Base-by-base conservation (phyloP, 345 rosid genomes). In the Salix viminalis region DNA sequence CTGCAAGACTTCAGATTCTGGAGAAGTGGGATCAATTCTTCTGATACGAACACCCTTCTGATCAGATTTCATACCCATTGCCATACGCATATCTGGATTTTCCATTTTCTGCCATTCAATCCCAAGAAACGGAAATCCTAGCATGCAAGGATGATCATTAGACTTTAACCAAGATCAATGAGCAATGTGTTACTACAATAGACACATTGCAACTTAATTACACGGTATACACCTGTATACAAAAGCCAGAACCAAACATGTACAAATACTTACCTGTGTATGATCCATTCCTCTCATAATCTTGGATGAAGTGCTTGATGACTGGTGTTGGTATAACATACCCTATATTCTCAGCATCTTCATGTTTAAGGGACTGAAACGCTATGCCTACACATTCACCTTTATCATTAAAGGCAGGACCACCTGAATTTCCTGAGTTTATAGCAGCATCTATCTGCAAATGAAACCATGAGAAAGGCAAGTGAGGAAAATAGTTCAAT, bases 101-200 rank as follows among this genome's bases (percentile, higher is more conserved):
- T 96, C 99, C 98, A 96, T 96, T 84, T 96, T 96, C 88, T 96
- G 99, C 99, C 99, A 96, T 82, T 93, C 99, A 84, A 93, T 90
- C 58, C 98, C 97, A 77, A 96, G 90, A 76, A 89, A 85, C 24
- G 99, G 98, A 78, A 96, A 91, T 41, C 98, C 98, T 96, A 77
- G 66, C 73, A 84, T 66, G 67, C n/a, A 66, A 56, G 9, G 58
- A 56, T 26, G 68, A 65, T 58, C 65, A 24, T 37, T 14, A n/a
- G 48, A 36, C 15, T 41, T 66, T 65, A 67, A 21, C 67, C 67
- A 54, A 70, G 26, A 18, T 39, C 42, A 24, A 18, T 34, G 30
- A 36, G 42, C 52, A 34, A 60, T 69, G 37, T 3, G 28, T 16
- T 2, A 8, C 24, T 23, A 5, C 6, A 28, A 37, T 44, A 71